These are phyloP conservation scores for Candida wancherniae DNA, from an alignment of 805 yeast species.

Conservation along the genomic window DNA sequence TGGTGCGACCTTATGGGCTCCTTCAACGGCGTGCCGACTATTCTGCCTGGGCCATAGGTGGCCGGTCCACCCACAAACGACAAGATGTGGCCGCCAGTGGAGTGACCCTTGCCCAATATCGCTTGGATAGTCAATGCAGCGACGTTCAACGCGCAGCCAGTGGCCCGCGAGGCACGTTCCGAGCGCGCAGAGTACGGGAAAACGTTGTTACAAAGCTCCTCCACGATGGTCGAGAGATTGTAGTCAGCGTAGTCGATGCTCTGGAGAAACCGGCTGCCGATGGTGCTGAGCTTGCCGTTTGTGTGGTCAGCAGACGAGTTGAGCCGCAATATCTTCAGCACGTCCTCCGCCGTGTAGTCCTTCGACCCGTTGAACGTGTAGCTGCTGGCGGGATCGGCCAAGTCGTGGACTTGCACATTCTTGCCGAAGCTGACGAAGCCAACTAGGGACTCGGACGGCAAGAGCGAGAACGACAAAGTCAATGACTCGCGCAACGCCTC, in stretches of 20 bases:
- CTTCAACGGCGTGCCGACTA: constrained; percentile 51
- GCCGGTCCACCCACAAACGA: constrained; percentile 61
- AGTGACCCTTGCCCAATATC: constrained; percentile 35
- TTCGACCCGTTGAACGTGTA: constrained; percentile 55
- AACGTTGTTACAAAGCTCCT: constrained; percentile 43
- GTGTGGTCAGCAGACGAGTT: constrained; percentile 22
- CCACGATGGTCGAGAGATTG: constrained; percentile 45
- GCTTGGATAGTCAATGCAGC: constrained; percentile 37
- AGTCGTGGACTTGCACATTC: constrained; percentile 54
- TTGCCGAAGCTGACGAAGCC: constrained; percentile 59
- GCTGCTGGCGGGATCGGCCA: constrained; percentile 21
- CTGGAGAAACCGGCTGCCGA: constrained; percentile 39
- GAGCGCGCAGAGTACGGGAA: constrained; percentile 42
- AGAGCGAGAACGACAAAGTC: constrained; percentile 37
- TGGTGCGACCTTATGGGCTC: constrained; percentile 66
- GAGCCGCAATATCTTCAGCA: constrained; percentile 45
- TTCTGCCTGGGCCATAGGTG: constrained; percentile 60
- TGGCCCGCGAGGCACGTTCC: constrained; percentile 49
- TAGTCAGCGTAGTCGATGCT: constrained; percentile 48
- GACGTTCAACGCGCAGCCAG: constrained; percentile 57
- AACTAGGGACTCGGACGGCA: constrained; percentile 53
- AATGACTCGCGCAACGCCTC: constrained; percentile 48
- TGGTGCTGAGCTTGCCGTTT: constrained; percentile 7
- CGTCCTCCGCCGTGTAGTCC: constrained; percentile 43
- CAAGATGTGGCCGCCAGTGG: constrained; percentile 51